phyloP scores from a whole-genome alignment of 164 flowering plant genomes.

The Vitis vinifera region ASM3070453v1 NC_081823.1:10986501-10987000 shows the following conservation, averaged over 20 bases:
- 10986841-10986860: not conserved
- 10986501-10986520: too few relatives aligned
- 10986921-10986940: constrained; percentile 91
- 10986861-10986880: not conserved
- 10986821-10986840: not conserved
- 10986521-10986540: not conserved
- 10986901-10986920: constrained; percentile 78
- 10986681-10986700: constrained; percentile 1
- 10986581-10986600: constrained; percentile 74
- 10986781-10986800: not conserved
- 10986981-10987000: constrained; percentile 78
- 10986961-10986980: constrained; percentile 93
- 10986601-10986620: constrained; percentile 92
- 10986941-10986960: constrained; percentile 89
- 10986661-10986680: not conserved
- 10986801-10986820: not conserved
- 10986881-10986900: not conserved
- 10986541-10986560: not conserved
- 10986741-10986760: not conserved
- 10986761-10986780: not conserved
- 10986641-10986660: constrained; percentile 73
- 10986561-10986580: not conserved
- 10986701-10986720: not conserved
- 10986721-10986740: not conserved
- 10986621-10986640: constrained; percentile 83